Conservation (phyloP, 768 basidiomycete genomes). For the Leccinellum rugosiceps region DNA sequence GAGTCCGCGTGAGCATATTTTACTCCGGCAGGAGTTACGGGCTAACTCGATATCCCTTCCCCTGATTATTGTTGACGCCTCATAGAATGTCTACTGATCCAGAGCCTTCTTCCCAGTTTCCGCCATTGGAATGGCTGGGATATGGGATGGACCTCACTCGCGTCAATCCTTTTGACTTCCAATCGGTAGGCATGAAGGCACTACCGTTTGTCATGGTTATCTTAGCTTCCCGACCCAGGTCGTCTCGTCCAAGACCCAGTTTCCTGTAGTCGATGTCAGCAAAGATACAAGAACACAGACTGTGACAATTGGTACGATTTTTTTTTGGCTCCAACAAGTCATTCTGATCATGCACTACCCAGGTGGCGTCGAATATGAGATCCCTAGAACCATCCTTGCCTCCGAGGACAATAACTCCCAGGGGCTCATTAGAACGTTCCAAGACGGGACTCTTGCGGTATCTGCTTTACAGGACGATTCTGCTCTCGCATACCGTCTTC, state of each 20-base stretch:
- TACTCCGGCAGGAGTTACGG: neutral
- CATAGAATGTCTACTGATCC: neutral
- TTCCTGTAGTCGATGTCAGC: constrained; percentile 1
- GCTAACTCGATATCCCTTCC: neutral
- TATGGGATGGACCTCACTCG: constrained; percentile 3
- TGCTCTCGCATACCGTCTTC: constrained; percentile 4
- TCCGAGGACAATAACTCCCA: neutral
- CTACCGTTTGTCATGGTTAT: neutral
- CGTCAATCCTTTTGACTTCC: neutral
- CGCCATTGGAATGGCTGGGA: constrained; percentile 5
- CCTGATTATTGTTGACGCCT: neutral
- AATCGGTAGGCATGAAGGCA: neutral
- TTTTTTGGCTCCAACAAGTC: neutral
- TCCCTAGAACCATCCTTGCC: constrained; percentile 1
- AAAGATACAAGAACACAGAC: neutral
- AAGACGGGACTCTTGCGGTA: neutral
- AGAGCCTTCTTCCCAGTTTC: neutral
- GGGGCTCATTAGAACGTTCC: neutral
- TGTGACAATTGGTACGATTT: neutral
- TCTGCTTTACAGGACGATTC: neutral
- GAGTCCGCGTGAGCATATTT: neutral
- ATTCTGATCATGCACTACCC: neutral
- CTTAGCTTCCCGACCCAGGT: neutral
- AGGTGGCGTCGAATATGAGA: constrained; percentile 3
- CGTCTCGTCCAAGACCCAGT: neutral